These are phyloP conservation scores for Rhodotorula sp. DNA, from an alignment of 1,284 basidiomycete species.

Conservation along the genomic window DNA sequence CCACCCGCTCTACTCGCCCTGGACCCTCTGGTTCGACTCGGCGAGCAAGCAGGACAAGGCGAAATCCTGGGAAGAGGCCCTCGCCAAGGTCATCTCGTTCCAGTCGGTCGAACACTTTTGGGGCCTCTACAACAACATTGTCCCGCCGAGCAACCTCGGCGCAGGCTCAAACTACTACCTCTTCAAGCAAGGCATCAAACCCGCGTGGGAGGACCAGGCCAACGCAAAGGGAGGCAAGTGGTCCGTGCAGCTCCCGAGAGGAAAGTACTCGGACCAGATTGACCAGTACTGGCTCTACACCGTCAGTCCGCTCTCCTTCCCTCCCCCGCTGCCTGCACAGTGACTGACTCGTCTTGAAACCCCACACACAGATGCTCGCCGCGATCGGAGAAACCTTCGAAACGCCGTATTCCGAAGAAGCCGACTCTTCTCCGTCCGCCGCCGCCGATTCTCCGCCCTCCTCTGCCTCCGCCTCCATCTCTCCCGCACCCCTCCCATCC, in stretches of 20 bases:
- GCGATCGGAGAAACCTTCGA: slow-evolving; percentile 97
- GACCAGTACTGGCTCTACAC: slow-evolving; percentile 99
- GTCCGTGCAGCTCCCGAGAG: slow-evolving; percentile 95
- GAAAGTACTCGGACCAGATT: slow-evolving; percentile 78
- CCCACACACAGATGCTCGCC: slow-evolving; percentile 74
- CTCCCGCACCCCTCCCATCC: slow-evolving; percentile 53
- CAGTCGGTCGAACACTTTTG: slow-evolving; percentile 97
- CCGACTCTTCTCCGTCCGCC: slow-evolving; percentile 50
- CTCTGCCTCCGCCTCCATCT: slow-evolving; percentile 1
- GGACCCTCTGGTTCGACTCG: slow-evolving; percentile 97
- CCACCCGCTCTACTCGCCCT: slow-evolving; percentile 52
- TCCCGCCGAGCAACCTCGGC: slow-evolving; percentile 82
- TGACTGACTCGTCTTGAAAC: not conserved
- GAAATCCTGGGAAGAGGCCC: slow-evolving; percentile 95
- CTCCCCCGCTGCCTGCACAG: too few species aligned
- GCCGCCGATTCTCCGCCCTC: slow-evolving; percentile 52
- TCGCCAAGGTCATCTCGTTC: slow-evolving; percentile 88
- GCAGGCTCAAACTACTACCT: slow-evolving; percentile 99
- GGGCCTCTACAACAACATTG: slow-evolving; percentile 97
- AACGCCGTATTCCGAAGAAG: slow-evolving; percentile 56
- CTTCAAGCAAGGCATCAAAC: slow-evolving; percentile 96
- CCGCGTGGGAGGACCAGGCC: slow-evolving; percentile 93
- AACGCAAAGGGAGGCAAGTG: slow-evolving; percentile 98
- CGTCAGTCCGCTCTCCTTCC: slow-evolving; percentile 52
- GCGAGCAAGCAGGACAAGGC: slow-evolving; percentile 76